phyloP scores from a whole-genome alignment of 805 yeast species.

The Scheffersomyces coipomensis region DNA sequence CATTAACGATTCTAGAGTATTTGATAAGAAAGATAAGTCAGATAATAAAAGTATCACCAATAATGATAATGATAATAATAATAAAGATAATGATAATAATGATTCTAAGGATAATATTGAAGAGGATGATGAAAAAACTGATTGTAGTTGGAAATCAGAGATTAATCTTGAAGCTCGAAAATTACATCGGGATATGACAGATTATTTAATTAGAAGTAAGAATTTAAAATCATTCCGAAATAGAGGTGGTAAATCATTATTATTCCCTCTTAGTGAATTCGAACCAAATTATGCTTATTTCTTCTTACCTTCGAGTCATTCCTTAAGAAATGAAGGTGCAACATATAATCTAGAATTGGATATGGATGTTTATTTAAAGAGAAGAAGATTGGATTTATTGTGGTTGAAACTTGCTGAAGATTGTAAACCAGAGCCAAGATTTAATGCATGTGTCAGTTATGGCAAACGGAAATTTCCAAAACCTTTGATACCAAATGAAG shows the following conservation, averaged over 20 bases:
- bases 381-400: slow-evolving; percentile 9
- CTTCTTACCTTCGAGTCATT: background rate
- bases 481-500: too few species aligned
- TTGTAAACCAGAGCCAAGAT: too few species aligned
- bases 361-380: slow-evolving; percentile 11
- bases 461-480: slow-evolving; percentile 1
- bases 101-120: slow-evolving; percentile 2
- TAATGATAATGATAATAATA: background rate
- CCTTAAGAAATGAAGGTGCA: background rate
- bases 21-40: too few species aligned
- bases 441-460: background rate
- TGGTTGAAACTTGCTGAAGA: slow-evolving; percentile 8
- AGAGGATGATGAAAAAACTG: background rate
- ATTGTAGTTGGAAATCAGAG: background rate
- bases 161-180: slow-evolving; percentile 9
- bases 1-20: too few species aligned
- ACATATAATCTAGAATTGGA: slow-evolving; percentile 6
- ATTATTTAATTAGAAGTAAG: background rate
- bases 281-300: background rate
- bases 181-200: slow-evolving; percentile 8
- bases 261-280: background rate
- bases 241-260: background rate
- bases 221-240: background rate
- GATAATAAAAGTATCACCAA: background rate
- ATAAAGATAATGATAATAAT: background rate